phyloP scores from a whole-genome alignment of 768 basidiomycete species.

The Termitomyces sp. region DNA sequence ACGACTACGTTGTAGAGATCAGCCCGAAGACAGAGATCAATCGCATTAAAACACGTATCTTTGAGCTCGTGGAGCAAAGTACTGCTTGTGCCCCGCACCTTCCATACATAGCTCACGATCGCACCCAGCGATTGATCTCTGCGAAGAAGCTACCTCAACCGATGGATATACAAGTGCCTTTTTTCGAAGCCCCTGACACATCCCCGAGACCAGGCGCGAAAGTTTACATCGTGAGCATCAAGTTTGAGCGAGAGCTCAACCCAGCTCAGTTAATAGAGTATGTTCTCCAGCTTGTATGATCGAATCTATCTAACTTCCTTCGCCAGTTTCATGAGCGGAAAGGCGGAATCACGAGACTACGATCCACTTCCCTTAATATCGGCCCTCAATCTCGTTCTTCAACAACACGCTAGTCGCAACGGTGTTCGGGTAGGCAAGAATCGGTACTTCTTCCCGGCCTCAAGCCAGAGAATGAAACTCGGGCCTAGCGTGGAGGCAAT shows the following conservation, averaged over 20 bases:
- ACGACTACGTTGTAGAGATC: conserved; percentile 56
- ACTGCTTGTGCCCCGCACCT: conserved; percentile 31
- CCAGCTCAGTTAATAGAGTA: conserved; percentile 30
- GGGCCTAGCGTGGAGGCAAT: conserved; percentile 34
- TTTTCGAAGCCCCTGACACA: conserved; percentile 38
- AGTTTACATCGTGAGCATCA: conserved; percentile 40
- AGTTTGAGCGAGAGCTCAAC: conserved; percentile 37
- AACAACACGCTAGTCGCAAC: conserved; percentile 40
- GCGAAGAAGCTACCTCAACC: conserved; percentile 43
- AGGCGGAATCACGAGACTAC: conserved; percentile 36
- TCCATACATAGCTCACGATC: conserved; percentile 50
- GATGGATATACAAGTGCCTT: conserved; percentile 35
- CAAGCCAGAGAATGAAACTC: conserved; percentile 22
- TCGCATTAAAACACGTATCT: conserved; percentile 45
- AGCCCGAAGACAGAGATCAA: conserved; percentile 42
- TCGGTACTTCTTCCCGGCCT: conserved; percentile 50
- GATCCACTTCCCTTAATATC: conserved; percentile 51
- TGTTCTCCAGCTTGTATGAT: conserved; percentile 8
- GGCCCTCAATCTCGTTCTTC: conserved; percentile 56
- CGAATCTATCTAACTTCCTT: not conserved
- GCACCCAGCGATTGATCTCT: conserved; percentile 43
- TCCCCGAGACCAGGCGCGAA: conserved; percentile 33
- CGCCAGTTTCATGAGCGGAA: conserved; percentile 51
- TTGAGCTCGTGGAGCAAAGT: conserved; percentile 48
- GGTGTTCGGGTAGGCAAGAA: conserved; percentile 55